These are phyloP conservation scores for Haplosporangium sp. DNA, from an alignment of 371 early-diverging fungal genomes.

Conservation along the genomic window DNA sequence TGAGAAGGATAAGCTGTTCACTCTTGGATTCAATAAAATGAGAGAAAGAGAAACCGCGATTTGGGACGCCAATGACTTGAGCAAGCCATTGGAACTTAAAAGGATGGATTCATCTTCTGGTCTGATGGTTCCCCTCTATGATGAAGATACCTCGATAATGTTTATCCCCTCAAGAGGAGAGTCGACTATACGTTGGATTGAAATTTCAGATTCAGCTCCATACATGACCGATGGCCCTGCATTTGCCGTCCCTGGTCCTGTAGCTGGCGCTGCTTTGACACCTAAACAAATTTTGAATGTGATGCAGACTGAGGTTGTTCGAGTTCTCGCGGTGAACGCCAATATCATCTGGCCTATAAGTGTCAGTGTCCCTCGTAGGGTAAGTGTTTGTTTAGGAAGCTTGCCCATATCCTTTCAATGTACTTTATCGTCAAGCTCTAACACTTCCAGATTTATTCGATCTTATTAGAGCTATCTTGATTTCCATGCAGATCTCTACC, in stretches of 20 bases:
- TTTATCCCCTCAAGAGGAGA: conserved; percentile 76
- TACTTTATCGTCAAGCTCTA: not conserved
- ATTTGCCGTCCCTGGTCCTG: conserved; percentile 58
- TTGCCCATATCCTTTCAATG: not conserved
- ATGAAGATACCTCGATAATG: conserved; percentile 80
- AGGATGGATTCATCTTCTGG: conserved; percentile 75
- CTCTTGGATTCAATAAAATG: conserved; percentile 76
- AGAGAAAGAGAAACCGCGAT: conserved; percentile 76
- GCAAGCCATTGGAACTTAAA: conserved; percentile 62
- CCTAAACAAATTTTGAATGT: conserved; percentile 80
- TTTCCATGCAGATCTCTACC: conserved; percentile 84
- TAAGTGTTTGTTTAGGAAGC: conserved; percentile 12
- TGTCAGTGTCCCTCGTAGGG: conserved; percentile 75
- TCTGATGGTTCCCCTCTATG: conserved; percentile 75
- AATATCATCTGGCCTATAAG: conserved; percentile 75
- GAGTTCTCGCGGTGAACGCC: conserved; percentile 67
- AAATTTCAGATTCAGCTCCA: conserved; percentile 61
- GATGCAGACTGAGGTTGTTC: conserved; percentile 82
- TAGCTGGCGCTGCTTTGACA: conserved; percentile 71
- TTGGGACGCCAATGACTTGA: conserved; percentile 78
- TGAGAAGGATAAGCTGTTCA: conserved; percentile 67
- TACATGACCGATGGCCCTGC: conserved; percentile 64
- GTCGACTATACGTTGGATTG: conserved; percentile 72
- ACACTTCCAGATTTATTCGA: not conserved
- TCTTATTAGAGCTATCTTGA: conserved; percentile 71